Evolutionary conservation across 306 rosid genomes (phyloP), one percentile per base, ranked within the genome.

Genomic region (Albizia julibrissin): DNA sequence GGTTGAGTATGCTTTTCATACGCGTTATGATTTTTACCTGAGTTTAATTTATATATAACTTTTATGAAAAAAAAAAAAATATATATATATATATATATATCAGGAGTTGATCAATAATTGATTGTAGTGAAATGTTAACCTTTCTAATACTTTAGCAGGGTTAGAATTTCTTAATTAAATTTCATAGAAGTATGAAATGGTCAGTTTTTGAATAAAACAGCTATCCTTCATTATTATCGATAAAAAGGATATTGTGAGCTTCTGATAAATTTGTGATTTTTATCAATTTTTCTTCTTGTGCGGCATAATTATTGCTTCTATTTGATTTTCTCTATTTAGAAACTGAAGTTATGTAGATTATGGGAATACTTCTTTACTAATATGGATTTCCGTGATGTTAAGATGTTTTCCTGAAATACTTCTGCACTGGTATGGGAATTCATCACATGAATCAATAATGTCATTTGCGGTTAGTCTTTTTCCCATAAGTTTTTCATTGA

Each of bases 1-100:
- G 18, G 29, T 58, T 64, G 62, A 76, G 62, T 66, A 22, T 71
- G 52, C 79, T 15, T 62, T 59, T 16, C 40, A 26, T 72, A 13
- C 47, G 37, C 62, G 56, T 70, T 10, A 52, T 71, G 37, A 56
- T 66, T 71, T 42, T 49, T 77, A 13, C 59, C 74, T 72, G 71
- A 71, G 61, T 47, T 29, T 14, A 64, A 14, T 62, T 27, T 13
- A 27, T 29, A 29, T 29, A 2, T 29, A 3, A 29, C 31, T 29
- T 29, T 29, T 29, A 29, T 29, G 31, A 29, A n/a, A n/a, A n/a
- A n/a, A n/a, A n/a, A n/a, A n/a, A n/a, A n/a, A n/a, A 29, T 29
- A 29, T 29, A 29, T 29, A 29, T 29, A 29, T 29, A 29, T 29
- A 29, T 64, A 15, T 64, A 11, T 29, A 64, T 21, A 6, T 29